Evolutionary conservation across 495 filamentous ascomycete species (phyloP), one percentile per base, ranked within the genome.

Genomic region (Copromyces sp.): DNA sequence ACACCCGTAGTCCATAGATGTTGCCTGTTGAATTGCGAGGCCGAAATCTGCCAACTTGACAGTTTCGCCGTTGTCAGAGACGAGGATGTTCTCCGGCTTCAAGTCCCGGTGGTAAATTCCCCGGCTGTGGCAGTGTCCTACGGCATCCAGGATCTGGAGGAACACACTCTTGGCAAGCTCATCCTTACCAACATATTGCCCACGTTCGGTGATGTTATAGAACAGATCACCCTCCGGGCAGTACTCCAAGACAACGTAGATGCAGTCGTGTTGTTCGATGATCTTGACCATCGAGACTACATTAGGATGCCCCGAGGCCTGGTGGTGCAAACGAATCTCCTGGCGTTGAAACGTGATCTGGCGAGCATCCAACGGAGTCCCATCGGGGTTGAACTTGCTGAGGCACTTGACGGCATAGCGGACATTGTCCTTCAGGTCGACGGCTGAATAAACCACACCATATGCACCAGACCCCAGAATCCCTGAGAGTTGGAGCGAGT

Each of bases 1-100:
- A 81, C 96, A 99, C 71, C 96, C 96, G 82, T 97, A 98, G 81
- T 99, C 95, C 73, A 94, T 90, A 73, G 95, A 96, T 73, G 53
- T 90, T 84, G 71, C 90, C 87, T 72, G 95, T 93, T 39, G 88
- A 88, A 32, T 98, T 59, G 95, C 95, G 45, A 98, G 87, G 78
- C 96, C 95, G 86, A 99, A 99, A 81, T 98, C 95, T 74, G 96
- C 95, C 70, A 99, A 88, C 83, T 98, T 97, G 77, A 97, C 93
- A 35, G 93, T 94, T 82, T 90, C 87, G 72, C 94, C 95, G 72
- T 88, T 85, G 83, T 97, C 90, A 73, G 92, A 92, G 71, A 98
- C 95, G 77, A 99, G 84, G 71, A 99, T 93, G 83, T 99, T 98
- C 85, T 99, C 95, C 41, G 95, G 95, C 86, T 99, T 99, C 69